Evolutionary conservation across 2,329 filamentous ascomycete species (phyloP).

Genomic region (Ceratocystis eucalypticola): DNA sequence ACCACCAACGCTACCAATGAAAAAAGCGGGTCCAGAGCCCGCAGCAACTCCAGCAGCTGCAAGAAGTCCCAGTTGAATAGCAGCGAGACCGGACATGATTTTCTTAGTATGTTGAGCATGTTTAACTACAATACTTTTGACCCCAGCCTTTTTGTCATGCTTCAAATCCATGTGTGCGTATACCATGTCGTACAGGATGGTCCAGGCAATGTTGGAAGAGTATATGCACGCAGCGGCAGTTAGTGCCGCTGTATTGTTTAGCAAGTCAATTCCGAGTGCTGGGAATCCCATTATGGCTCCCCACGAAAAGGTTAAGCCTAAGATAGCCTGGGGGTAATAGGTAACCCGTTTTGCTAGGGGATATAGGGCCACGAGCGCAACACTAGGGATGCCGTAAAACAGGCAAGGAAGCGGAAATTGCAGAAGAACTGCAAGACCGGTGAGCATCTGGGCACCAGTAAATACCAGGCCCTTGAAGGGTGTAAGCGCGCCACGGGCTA

Average conservation of each 20-base stretch:
- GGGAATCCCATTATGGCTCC: constrained; percentile 80
- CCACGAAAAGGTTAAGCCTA: constrained; percentile 80
- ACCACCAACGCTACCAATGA: constrained; percentile 52
- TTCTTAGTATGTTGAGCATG: constrained; percentile 66
- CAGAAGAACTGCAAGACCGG: constrained; percentile 58
- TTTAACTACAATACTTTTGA: constrained; percentile 75
- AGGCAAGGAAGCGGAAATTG: constrained; percentile 64
- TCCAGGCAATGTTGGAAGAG: constrained; percentile 71
- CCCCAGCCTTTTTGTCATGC: constrained; percentile 72
- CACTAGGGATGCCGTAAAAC: constrained; percentile 62
- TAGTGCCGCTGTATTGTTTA: constrained; percentile 48
- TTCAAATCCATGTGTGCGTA: constrained; percentile 87
- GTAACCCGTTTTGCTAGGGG: constrained; percentile 76
- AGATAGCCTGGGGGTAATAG: constrained; percentile 72
- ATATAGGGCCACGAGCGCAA: constrained; percentile 61
- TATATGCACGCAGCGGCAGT: constrained; percentile 58
- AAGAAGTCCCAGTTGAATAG: constrained; percentile 55
- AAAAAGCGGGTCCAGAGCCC: constrained; percentile 57
- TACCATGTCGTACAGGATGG: constrained; percentile 80
- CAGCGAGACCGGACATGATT: constrained; percentile 56
- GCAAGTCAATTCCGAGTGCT: constrained; percentile 63
- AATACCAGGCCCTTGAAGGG: constrained; percentile 59
- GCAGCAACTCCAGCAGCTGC: constrained; percentile 53
- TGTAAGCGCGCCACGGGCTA: constrained; percentile 64
- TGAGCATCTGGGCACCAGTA: constrained; percentile 58